Percentiles rank a stretch among this genome's conserved stretches.
Conservation (phyloP, 257 asterid species). For the Ilex aquifolium region DNA sequence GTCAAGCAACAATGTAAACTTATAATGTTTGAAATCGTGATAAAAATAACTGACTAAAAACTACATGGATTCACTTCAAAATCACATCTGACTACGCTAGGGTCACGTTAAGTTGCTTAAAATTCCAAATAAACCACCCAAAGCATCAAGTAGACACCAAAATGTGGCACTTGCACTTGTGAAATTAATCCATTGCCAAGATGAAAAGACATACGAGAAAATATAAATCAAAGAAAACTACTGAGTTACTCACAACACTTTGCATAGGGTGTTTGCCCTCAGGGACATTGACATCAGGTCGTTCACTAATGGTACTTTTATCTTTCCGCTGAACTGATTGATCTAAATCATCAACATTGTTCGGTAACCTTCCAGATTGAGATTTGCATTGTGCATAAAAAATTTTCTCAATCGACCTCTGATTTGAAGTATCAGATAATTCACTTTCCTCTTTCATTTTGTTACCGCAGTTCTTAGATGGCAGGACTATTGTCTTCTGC, state of each 20-base stretch:
- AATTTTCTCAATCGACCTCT: constrained; percentile 40
- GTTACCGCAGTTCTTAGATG: constrained; percentile 39
- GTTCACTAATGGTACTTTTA: constrained; percentile 38
- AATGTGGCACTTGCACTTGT: too few species aligned
- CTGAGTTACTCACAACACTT: constrained; percentile 36
- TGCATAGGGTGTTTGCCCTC: constrained; percentile 51
- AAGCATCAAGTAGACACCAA: too few species aligned
- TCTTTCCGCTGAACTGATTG: constrained; percentile 42
- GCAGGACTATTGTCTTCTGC: constrained; percentile 38
- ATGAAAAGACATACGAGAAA: neutral
- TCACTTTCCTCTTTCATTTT: constrained; percentile 41
- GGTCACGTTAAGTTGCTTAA: too few species aligned
- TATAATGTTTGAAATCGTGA: too few species aligned
- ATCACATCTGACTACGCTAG: too few species aligned
- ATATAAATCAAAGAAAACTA: constrained; percentile 5
- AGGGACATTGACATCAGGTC: constrained; percentile 53
- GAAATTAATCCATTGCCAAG: too few species aligned
- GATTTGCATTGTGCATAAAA: constrained; percentile 36
- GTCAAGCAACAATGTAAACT: too few species aligned
- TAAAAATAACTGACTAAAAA: too few species aligned
- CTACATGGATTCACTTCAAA: too few species aligned
- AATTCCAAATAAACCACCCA: too few species aligned
- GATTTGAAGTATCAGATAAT: constrained; percentile 37
- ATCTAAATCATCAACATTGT: constrained; percentile 26
- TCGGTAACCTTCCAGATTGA: constrained; percentile 36